These are phyloP conservation scores for Scenedesmus sp. DNA, from an alignment of 163 green algal genomes.

Conservation along the genomic window DNA sequence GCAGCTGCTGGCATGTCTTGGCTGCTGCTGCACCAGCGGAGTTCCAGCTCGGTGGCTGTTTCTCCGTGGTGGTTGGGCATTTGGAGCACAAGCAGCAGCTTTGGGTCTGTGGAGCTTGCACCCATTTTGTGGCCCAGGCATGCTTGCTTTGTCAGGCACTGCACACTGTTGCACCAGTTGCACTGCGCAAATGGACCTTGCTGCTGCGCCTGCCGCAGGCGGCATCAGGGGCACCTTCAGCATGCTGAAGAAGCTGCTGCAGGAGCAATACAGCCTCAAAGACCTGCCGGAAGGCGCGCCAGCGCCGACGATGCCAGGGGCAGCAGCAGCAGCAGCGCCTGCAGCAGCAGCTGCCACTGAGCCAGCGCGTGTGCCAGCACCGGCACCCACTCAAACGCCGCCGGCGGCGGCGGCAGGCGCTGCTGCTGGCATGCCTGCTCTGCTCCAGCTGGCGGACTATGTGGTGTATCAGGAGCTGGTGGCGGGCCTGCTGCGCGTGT, in stretches of 20 bases:
- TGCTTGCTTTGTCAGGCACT: neutral
- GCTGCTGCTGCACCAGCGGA: neutral
- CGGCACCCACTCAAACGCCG: neutral
- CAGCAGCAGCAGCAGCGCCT: neutral
- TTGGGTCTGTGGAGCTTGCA: neutral
- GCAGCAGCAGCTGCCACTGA: neutral
- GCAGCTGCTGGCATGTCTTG: neutral
- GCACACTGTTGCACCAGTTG: neutral
- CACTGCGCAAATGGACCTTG: neutral
- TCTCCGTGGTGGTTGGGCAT: neutral
- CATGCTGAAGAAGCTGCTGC: slow-evolving; percentile 58
- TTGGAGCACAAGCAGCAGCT: neutral
- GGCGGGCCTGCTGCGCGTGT: slow-evolving; percentile 30
- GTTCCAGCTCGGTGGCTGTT: neutral
- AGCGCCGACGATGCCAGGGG: slow-evolving; percentile 11
- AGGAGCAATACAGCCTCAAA: slow-evolving; percentile 28
- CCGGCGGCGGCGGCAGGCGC: neutral
- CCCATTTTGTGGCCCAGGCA: neutral
- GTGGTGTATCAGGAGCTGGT: slow-evolving; percentile 52
- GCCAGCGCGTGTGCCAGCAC: neutral
- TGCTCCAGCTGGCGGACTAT: slow-evolving; percentile 41
- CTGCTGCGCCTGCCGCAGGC: slow-evolving; percentile 45
- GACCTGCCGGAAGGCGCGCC: slow-evolving; percentile 35
- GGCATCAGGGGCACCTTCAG: slow-evolving; percentile 63
- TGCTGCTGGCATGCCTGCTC: neutral